Percentiles rank a stretch among this genome's conserved stretches.
Evolutionary conservation across 2,329 filamentous ascomycete genomes (phyloP).

Genomic region (Aspergillus pseudoglaucus): DNA sequence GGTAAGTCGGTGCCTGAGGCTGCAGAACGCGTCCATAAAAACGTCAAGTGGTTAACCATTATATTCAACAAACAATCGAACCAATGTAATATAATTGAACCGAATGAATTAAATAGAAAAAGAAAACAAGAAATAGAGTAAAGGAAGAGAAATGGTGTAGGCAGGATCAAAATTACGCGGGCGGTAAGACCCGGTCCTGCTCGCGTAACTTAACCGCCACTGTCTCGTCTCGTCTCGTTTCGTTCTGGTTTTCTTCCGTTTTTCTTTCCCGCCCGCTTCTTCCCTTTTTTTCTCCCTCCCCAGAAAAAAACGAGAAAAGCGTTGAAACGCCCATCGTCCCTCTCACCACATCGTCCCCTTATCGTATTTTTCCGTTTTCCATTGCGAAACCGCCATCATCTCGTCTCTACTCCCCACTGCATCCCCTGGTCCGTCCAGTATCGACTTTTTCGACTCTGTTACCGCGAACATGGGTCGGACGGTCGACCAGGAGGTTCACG

Average conservation of each 20-base stretch:
- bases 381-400: slow-evolving; percentile 3
- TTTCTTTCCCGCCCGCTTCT: neutral
- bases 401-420: slow-evolving; percentile 6
- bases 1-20: no score
- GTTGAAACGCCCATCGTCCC: slow-evolving; percentile 7
- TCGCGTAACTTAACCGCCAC: slow-evolving; percentile 24
- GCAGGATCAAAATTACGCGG: neutral
- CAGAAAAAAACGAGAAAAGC: neutral
- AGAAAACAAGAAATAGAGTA: neutral
- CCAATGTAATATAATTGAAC: no score
- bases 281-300: slow-evolving; percentile 5
- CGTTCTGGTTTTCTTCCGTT: slow-evolving; percentile 10
- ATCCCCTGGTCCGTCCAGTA: slow-evolving; percentile 11
- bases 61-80: no score
- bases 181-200: slow-evolving; percentile 1
- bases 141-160: neutral
- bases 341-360: slow-evolving; percentile 4
- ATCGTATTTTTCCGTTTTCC: slow-evolving; percentile 2
- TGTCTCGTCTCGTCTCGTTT: slow-evolving; percentile 19
- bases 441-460: slow-evolving; percentile 19
- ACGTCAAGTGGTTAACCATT: no score
- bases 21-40: no score
- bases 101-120: neutral
- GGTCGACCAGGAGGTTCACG: slow-evolving; percentile 48
- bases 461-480: slow-evolving; percentile 43